These are phyloP conservation scores for Leccinum aurantiacum DNA, from an alignment of 768 basidiomycete species.

Conservation along the genomic window DNA sequence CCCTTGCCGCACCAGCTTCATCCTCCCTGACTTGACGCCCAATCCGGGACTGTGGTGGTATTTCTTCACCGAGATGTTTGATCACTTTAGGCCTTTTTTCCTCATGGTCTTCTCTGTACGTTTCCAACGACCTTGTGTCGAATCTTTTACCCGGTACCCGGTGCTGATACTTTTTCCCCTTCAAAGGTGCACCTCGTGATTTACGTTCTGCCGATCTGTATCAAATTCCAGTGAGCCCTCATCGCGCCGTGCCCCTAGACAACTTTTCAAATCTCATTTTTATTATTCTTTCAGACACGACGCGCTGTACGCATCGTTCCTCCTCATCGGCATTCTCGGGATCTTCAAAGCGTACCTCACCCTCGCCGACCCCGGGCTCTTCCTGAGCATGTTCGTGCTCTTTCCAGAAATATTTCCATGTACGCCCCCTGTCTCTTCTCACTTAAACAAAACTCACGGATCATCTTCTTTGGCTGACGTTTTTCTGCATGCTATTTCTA, in stretches of 20 bases:
- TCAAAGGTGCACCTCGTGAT: conserved; percentile 74
- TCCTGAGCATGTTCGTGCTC: conserved; percentile 73
- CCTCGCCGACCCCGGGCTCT: conserved; percentile 85
- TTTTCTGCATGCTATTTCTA: neutral
- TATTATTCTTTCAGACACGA: conserved; percentile 58
- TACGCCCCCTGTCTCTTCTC: conserved; percentile 40
- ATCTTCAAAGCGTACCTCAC: conserved; percentile 93
- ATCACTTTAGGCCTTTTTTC: conserved; percentile 95
- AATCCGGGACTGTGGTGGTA: conserved; percentile 98
- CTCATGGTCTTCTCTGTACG: conserved; percentile 89
- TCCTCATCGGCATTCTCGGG: conserved; percentile 74
- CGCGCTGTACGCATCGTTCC: conserved; percentile 73
- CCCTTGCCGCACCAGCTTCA: conserved; percentile 48
- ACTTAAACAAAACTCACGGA: neutral
- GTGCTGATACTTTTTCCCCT: neutral
- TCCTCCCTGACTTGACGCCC: conserved; percentile 86
- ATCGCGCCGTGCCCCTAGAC: neutral
- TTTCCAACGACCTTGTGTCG: neutral
- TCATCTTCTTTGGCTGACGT: neutral
- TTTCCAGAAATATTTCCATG: conserved; percentile 86
- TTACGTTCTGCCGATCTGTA: conserved; percentile 80
- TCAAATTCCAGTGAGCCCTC: conserved; percentile 77
- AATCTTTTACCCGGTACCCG: neutral
- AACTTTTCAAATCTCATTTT: neutral
- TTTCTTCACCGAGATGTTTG: conserved; percentile 99